Conservation (phyloP, 352 stramenopile species). For the Globisporangium uncinulatum region DNA sequence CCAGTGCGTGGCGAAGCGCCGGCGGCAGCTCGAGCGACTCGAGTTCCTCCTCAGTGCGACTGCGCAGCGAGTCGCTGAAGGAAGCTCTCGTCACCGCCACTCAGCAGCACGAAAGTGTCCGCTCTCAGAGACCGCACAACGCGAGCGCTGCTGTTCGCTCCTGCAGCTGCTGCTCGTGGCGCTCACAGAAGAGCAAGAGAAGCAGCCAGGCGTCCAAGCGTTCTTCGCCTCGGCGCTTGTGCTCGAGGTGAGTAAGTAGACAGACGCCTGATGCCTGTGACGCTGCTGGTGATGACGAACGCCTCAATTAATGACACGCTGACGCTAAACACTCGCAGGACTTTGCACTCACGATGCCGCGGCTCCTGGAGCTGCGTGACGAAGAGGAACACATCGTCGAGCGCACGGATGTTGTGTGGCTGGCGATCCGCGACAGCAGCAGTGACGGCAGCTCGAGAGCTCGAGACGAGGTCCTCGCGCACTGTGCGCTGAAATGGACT, state of each 20-base stretch:
- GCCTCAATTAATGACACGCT: background rate
- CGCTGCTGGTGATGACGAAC: no score
- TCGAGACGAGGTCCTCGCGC: background rate
- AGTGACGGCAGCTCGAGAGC: no score
- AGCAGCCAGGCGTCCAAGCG: slow-evolving; percentile 1
- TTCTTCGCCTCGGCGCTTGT: slow-evolving; percentile 18
- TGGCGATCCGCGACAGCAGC: background rate
- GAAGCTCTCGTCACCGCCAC: slow-evolving; percentile 2
- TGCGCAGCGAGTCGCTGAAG: slow-evolving; percentile 6
- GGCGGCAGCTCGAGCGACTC: slow-evolving; percentile 25
- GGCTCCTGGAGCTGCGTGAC: slow-evolving; percentile 24
- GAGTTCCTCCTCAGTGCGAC: slow-evolving; percentile 23
- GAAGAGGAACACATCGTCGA: slow-evolving; percentile 22
- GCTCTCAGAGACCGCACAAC: background rate
- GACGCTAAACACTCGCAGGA: slow-evolving; percentile 5
- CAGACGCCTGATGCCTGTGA: no score
- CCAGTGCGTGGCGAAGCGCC: slow-evolving; percentile 27
- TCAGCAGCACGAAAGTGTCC: slow-evolving; percentile 1
- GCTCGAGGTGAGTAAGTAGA: slow-evolving; percentile 13
- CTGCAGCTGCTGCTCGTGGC: slow-evolving; percentile 21
- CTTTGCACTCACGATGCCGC: slow-evolving; percentile 19
- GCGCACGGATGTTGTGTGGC: slow-evolving; percentile 12
- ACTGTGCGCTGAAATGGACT: slow-evolving; percentile 8
- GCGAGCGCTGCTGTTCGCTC: slow-evolving; percentile 6
- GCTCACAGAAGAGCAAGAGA: slow-evolving; percentile 14